Evolutionary conservation across 169 alveolate species (phyloP), one percentile per base, ranked within the genome.

Genomic region (Plasmodium reichenowi): DNA sequence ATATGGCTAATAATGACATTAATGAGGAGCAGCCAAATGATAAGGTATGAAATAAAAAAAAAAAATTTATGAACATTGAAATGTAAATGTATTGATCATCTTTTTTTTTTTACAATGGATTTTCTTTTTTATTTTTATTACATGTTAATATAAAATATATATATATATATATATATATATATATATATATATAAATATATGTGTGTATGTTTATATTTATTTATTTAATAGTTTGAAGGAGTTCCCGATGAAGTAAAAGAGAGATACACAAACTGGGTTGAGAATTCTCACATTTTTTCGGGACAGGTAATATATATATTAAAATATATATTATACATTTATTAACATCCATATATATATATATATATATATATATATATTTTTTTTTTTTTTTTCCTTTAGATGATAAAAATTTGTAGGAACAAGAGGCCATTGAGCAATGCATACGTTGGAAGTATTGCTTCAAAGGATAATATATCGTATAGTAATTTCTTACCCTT

Each of bases 351-450:
- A 26, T 32, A 32, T 32, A 32, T 32, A 54, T 54, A 10, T 54
- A 54, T 54, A 54, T 54, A 54, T 54, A n/a, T 52, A 52, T 26
- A 63, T 63, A 29, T 63, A 3, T 22, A n/a, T 45, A 47, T 22
- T 17, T 17, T 3, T 7, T 24, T 75, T 22, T 17, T 17, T 3
- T 7, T 24, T 75, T 24, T 76, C 32, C 66, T 26, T 54, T 24
- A 78, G 89, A 78, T 78, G 89, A 78, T 78, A n/a, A 78, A 78
- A 66, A 78, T 78, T 50, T 78, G 89, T 43, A 63, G 76, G 38
- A 78, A 78, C n/a, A 78, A 38, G 60, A 66, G 89, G 12, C 89
- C 78, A 17, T 47, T 78, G 38, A 78, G 89, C 24, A 24, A 66
- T 52, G 76, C 76, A 26, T 78, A 78, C 68, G 22, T 78, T 67